These are phyloP conservation scores for Fusarium nisikadoi DNA, from an alignment of 2,329 filamentous ascomycete species.

Conservation along the genomic window DNA sequence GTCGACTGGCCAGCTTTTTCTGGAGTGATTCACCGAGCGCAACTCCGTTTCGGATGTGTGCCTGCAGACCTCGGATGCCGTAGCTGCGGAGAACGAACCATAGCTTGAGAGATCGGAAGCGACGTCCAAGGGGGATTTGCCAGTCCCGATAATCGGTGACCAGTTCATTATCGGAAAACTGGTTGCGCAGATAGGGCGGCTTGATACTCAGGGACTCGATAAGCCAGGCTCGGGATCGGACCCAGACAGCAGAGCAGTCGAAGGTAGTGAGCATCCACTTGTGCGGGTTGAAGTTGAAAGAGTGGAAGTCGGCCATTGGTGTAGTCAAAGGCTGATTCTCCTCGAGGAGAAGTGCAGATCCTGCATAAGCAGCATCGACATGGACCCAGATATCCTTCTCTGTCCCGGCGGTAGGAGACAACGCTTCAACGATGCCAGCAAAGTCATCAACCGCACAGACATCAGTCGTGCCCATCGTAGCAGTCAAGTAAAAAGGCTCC, in stretches of 20 bases:
- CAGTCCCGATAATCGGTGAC: constrained; percentile 97
- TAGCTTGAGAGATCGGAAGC: constrained; percentile 90
- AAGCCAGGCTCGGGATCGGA: constrained; percentile 78
- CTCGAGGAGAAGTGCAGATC: constrained; percentile 82
- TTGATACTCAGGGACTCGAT: constrained; percentile 82
- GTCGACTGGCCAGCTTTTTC: constrained; percentile 63
- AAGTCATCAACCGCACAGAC: constrained; percentile 91
- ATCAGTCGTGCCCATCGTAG: constrained; percentile 87
- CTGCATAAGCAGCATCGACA: constrained; percentile 92
- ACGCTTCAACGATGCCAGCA: constrained; percentile 67
- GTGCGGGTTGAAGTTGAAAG: constrained; percentile 95
- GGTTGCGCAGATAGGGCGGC: constrained; percentile 83
- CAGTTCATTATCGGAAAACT: constrained; percentile 80
- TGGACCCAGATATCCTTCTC: constrained; percentile 82
- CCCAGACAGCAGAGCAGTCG: constrained; percentile 83
- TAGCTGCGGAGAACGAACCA: constrained; percentile 94
- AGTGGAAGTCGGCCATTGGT: constrained; percentile 72
- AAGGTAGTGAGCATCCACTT: constrained; percentile 99
- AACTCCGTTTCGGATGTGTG: constrained; percentile 77
- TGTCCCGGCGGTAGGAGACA: constrained; percentile 47
- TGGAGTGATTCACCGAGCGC: constrained; percentile 75
- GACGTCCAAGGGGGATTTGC: constrained; percentile 91
- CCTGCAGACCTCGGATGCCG: constrained; percentile 78
- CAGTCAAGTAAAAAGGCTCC: constrained; percentile 86
- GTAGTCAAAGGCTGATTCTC: constrained; percentile 78